phyloP scores from a whole-genome alignment of 2,329 filamentous ascomycete species.

The Xylariaceae sp. region DNA sequence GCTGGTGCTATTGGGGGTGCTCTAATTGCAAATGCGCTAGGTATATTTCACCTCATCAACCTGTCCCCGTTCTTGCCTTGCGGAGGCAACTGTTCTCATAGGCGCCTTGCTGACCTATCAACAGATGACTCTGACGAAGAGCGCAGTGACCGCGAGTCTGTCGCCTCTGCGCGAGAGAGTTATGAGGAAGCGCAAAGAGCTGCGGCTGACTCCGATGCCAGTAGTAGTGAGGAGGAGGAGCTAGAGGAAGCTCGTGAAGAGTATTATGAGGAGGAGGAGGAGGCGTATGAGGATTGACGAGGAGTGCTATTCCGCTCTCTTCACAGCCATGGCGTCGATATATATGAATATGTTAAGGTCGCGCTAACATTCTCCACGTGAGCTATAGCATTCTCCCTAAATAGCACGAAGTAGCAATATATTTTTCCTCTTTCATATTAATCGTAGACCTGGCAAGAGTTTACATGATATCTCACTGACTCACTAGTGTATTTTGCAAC shows the following conservation, averaged over 20 bases:
- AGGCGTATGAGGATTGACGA: constrained; percentile 51
- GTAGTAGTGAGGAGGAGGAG: constrained; percentile 59
- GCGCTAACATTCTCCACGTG: too few relatives aligned
- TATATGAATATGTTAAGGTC: too few relatives aligned
- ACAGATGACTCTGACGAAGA: constrained; percentile 44
- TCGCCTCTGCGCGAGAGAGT: constrained; percentile 47
- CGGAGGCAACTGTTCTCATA: too few relatives aligned
- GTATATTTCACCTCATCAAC: constrained; percentile 46
- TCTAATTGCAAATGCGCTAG: constrained; percentile 60
- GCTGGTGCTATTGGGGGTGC: constrained; percentile 64
- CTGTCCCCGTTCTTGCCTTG: background rate
- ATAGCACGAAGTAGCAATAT: too few relatives aligned
- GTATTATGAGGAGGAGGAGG: constrained; percentile 57
- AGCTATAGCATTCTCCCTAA: too few relatives aligned
- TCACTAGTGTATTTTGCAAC: too few relatives aligned
- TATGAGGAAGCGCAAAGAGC: constrained; percentile 51
- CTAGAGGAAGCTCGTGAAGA: constrained; percentile 59
- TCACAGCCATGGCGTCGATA: too few relatives aligned
- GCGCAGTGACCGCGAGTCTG: constrained; percentile 48
- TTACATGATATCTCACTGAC: too few relatives aligned
- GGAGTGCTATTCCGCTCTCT: too few relatives aligned
- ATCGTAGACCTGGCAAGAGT: too few relatives aligned
- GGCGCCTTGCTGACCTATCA: constrained; percentile 18
- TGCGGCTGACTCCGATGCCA: constrained; percentile 51
- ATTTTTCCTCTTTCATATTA: too few relatives aligned